Conservation (phyloP, 331 rosid genomes). For the Erythrophleum ivorense region DNA sequence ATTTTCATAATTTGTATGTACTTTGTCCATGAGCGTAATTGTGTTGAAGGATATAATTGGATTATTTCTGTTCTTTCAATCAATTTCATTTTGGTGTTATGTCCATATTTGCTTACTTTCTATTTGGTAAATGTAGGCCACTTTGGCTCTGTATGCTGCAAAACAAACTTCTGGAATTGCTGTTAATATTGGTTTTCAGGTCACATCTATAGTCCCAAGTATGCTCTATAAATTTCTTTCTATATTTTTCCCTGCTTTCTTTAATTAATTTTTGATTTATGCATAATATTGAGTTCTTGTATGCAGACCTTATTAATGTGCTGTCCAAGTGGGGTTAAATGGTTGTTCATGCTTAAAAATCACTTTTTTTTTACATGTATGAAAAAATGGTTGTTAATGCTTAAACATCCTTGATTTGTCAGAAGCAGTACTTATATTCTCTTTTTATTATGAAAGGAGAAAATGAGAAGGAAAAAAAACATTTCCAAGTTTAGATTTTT, state of each 20-base stretch:
- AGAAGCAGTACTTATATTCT: background rate
- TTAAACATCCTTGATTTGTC: background rate
- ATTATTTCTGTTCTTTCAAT: conserved; percentile 29
- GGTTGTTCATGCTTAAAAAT: conserved; percentile 7
- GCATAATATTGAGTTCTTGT: conserved; percentile 16
- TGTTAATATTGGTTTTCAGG: conserved; percentile 84
- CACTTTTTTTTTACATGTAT: conserved; percentile 5
- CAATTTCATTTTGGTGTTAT: background rate
- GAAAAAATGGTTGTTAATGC: background rate
- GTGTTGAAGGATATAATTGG: background rate
- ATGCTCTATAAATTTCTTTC: conserved; percentile 42
- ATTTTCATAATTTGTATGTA: conserved; percentile 1
- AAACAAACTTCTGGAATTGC: conserved; percentile 77
- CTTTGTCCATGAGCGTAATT: conserved; percentile 12
- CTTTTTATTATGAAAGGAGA: background rate
- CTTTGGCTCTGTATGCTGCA: conserved; percentile 79
- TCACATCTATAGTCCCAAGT: conserved; percentile 84
- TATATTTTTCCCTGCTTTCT: background rate
- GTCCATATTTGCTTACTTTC: conserved; percentile 36
- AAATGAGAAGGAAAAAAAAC: background rate
- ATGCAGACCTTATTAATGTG: background rate
- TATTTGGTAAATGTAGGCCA: conserved; percentile 60
- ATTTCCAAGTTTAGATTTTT: background rate
- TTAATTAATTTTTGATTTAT: conserved; percentile 21
- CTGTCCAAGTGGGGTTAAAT: conserved; percentile 1